Conservation (phyloP, 192 early-diverging fungal species). For the Umbelopsis sp. region DNA sequence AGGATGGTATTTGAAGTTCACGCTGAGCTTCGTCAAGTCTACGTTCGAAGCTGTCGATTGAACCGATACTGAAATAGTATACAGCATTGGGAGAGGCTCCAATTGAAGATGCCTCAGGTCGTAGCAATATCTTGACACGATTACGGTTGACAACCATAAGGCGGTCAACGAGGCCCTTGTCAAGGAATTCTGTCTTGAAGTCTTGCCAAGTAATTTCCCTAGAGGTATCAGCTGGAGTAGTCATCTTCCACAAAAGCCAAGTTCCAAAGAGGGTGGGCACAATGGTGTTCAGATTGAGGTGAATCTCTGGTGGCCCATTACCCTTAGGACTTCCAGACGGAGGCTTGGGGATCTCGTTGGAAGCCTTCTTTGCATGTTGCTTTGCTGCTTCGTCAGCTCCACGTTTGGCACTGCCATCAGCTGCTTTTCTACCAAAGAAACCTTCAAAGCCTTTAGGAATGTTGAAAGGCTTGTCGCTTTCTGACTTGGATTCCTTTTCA, state of each 20-base stretch:
- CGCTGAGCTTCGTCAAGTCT: constrained; percentile 87
- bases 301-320: constrained; percentile 35
- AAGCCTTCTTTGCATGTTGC: constrained; percentile 23
- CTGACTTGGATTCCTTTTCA: constrained; percentile 24
- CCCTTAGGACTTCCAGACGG: not conserved
- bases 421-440: constrained; percentile 60
- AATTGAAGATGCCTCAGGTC: constrained; percentile 56
- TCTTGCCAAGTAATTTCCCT: constrained; percentile 90
- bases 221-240: constrained; percentile 38
- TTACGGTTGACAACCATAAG: constrained; percentile 89
- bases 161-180: constrained; percentile 88
- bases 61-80: constrained; percentile 92
- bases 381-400: constrained; percentile 37
- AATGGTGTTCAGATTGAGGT: constrained; percentile 44
- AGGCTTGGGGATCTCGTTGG: constrained; percentile 29
- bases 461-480: constrained; percentile 32
- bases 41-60: constrained; percentile 91
- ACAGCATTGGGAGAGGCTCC: not conserved
- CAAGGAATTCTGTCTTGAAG: constrained; percentile 81
- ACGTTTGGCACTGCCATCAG: constrained; percentile 31
- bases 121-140: constrained; percentile 76
- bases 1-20: constrained; percentile 84
- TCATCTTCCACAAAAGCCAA: constrained; percentile 49
- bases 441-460: constrained; percentile 73
- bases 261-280: constrained; percentile 45